phyloP scores from a whole-genome alignment of 2,329 filamentous ascomycete genomes.

The Trichophyton verrucosum region DNA sequence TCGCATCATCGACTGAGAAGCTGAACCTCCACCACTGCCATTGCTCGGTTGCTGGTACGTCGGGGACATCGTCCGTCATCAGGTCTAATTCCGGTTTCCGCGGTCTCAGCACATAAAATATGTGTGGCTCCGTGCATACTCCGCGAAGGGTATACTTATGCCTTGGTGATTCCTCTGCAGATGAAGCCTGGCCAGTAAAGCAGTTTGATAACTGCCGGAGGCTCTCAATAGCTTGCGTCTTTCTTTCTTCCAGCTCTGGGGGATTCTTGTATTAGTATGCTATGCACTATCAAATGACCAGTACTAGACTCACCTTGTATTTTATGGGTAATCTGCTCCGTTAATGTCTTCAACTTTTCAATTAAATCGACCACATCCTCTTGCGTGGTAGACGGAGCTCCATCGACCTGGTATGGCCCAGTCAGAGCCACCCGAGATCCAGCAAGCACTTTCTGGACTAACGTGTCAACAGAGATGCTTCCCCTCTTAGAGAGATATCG shows the following conservation, averaged over 20 bases:
- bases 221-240: constrained; percentile 29
- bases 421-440: constrained; percentile 17
- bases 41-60: constrained; percentile 19
- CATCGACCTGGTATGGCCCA: constrained; percentile 10
- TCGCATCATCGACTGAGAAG: constrained; percentile 35
- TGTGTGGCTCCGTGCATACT: constrained; percentile 45
- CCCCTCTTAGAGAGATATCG: constrained; percentile 17
- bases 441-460: constrained; percentile 27
- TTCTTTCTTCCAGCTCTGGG: constrained; percentile 32
- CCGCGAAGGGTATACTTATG: constrained; percentile 46
- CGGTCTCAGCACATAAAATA: constrained; percentile 44
- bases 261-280: neutral
- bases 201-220: constrained; percentile 34
- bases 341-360: constrained; percentile 25
- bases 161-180: constrained; percentile 29
- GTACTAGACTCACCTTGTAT: constrained; percentile 23
- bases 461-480: constrained; percentile 20
- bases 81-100: constrained; percentile 8
- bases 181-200: constrained; percentile 35
- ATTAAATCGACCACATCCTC: constrained; percentile 19
- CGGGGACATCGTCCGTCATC: constrained; percentile 18
- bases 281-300: neutral
- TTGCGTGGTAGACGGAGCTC: constrained; percentile 10
- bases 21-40: constrained; percentile 47
- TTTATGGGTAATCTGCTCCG: constrained; percentile 31